Percentiles rank a stretch among this genome's conserved stretches.
Evolutionary conservation across 352 stramenopile genomes (phyloP).

Genomic region (Phytophthora niederhauseri): DNA sequence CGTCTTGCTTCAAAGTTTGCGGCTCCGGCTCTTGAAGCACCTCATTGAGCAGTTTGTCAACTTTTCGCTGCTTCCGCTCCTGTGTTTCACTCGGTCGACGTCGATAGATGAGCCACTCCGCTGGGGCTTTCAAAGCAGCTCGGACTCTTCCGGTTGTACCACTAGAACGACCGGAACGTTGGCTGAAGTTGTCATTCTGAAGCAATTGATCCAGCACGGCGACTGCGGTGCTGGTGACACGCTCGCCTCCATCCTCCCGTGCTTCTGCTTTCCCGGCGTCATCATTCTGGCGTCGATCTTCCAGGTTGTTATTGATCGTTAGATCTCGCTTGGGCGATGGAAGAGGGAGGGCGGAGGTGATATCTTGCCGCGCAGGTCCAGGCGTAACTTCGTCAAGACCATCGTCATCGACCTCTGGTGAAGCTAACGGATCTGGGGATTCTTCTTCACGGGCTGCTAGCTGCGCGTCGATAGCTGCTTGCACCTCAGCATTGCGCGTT

Average conservation of each 20-base stretch:
- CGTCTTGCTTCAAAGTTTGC: slow-evolving; percentile 16
- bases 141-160: slow-evolving; percentile 16
- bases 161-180: background rate
- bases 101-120: slow-evolving; percentile 70
- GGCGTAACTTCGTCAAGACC: background rate
- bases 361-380: slow-evolving; percentile 19
- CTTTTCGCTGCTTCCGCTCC: slow-evolving; percentile 46
- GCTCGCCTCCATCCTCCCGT: background rate
- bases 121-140: slow-evolving; percentile 36
- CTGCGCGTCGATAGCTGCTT: slow-evolving; percentile 48
- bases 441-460: slow-evolving; percentile 17
- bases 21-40: slow-evolving; percentile 21
- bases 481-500: slow-evolving; percentile 54
- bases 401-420: slow-evolving; percentile 8
- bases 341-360: slow-evolving; percentile 2
- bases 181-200: slow-evolving; percentile 12
- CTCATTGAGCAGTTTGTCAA: slow-evolving; percentile 51
- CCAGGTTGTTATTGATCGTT: slow-evolving; percentile 19
- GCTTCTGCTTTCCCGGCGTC: background rate
- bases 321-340: background rate
- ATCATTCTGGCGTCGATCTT: slow-evolving; percentile 12
- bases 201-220: slow-evolving; percentile 25
- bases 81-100: slow-evolving; percentile 46
- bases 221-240: slow-evolving; percentile 9
- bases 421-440: background rate